Conservation (phyloP, 1,284 basidiomycete genomes). For the Ceratobasidium sp. region DNA sequence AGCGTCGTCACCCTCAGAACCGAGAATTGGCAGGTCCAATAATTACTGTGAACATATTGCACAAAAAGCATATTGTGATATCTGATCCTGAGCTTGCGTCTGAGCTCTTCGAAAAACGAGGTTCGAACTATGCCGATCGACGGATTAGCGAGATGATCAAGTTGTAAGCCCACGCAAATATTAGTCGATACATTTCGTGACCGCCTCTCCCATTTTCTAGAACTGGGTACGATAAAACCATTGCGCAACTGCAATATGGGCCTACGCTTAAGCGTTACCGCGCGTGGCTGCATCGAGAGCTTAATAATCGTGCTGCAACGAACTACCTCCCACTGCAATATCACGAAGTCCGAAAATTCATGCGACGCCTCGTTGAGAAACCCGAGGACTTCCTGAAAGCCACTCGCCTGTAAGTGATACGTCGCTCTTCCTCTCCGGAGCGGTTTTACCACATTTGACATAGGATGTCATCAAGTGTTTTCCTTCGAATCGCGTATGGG, state of each 20-base stretch:
- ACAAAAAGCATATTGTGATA: not conserved
- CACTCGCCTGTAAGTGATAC: not conserved
- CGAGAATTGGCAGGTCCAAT: not conserved
- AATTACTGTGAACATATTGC: not conserved
- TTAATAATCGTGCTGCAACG: not conserved
- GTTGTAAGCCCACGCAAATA: not conserved
- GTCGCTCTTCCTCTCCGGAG: too few relatives aligned
- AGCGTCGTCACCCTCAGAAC: not conserved
- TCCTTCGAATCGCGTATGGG: conserved; percentile 11
- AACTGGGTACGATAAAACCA: not conserved
- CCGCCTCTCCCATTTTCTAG: not conserved
- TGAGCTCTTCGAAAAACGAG: conserved; percentile 16
- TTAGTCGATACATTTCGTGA: not conserved
- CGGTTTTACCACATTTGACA: not conserved
- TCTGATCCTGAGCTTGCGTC: not conserved
- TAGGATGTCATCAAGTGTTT: conserved; percentile 16
- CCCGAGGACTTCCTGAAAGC: not conserved
- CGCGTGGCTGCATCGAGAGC: not conserved
- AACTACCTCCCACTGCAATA: conserved; percentile 9
- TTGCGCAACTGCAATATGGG: not conserved
- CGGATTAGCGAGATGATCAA: conserved; percentile 18
- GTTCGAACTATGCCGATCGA: conserved; percentile 12
- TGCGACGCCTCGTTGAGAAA: not conserved
- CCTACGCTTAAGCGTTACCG: not conserved
- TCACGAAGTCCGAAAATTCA: conserved; percentile 4